phyloP scores from a whole-genome alignment of 1,139 yeast species.

The Kodamaea ohmeri region DNA sequence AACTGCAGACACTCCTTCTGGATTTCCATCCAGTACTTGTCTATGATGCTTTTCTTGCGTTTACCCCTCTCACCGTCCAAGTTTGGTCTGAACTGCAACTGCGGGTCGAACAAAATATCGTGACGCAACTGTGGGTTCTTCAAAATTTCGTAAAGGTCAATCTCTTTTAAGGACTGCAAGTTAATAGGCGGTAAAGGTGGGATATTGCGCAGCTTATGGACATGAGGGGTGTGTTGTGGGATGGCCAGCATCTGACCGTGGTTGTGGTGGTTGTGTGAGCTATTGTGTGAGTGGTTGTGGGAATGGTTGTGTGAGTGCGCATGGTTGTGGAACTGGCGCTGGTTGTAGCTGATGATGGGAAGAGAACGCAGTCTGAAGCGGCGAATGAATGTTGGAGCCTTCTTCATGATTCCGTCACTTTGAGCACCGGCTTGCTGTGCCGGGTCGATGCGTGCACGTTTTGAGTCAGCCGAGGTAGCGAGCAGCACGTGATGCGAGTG shows the following conservation, averaged over 20 bases:
- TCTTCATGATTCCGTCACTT: constrained; percentile 17
- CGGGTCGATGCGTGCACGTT: constrained; percentile 31
- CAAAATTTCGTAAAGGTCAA: constrained; percentile 83
- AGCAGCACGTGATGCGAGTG: constrained; percentile 9
- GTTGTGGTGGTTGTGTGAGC: constrained; percentile 14
- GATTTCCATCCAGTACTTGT: constrained; percentile 80
- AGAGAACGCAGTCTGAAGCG: constrained; percentile 43
- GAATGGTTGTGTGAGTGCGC: constrained; percentile 13
- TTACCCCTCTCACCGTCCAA: constrained; percentile 88
- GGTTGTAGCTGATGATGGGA: constrained; percentile 41
- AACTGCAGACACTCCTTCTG: constrained; percentile 56
- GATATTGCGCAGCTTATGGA: constrained; percentile 14
- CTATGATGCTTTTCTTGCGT: constrained; percentile 71
- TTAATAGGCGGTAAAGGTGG: constrained; percentile 79
- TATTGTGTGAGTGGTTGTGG: constrained; percentile 21
- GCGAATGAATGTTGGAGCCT: constrained; percentile 39
- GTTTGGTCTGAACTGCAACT: constrained; percentile 87
- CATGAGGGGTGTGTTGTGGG: constrained; percentile 6
- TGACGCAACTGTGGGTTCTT: constrained; percentile 92
- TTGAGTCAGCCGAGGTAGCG: constrained; percentile 16
- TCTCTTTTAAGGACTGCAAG: constrained; percentile 76
- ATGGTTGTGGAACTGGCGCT: constrained; percentile 19
- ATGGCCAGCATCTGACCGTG: constrained; percentile 11
- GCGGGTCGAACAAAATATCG: constrained; percentile 90
- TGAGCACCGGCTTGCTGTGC: constrained; percentile 14